Evolutionary conservation across 345 rosid species (phyloP).

Genomic region (Bruguiera gymnorhiza): DNA sequence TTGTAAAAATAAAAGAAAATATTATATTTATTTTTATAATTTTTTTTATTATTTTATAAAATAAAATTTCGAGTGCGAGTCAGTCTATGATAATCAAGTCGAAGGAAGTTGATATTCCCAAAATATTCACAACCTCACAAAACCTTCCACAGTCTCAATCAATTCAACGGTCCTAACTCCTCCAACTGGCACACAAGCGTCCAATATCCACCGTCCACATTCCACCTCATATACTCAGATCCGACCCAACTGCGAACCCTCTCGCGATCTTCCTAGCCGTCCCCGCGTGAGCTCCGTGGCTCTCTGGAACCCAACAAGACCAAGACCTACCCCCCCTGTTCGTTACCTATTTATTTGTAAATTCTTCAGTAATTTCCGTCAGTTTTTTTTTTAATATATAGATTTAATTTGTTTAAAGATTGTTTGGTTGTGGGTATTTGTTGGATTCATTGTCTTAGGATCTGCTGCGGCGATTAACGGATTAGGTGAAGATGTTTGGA

Average conservation of each 20-base stretch:
- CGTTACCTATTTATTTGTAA: not conserved
- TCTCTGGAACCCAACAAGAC: slow-evolving; percentile 8
- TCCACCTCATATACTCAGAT: not conserved
- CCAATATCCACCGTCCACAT: slow-evolving; percentile 27
- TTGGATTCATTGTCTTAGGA: not conserved
- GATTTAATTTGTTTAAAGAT: not conserved
- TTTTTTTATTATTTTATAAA: no score
- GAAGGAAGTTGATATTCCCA: no score
- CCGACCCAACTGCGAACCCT: not conserved
- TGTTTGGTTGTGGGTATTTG: not conserved
- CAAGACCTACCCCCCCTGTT: not conserved
- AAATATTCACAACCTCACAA: no score
- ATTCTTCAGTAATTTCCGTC: not conserved
- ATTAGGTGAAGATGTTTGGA: slow-evolving; percentile 43
- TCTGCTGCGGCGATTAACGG: not conserved
- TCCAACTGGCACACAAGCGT: no score
- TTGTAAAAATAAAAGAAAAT: no score
- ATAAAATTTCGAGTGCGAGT: no score
- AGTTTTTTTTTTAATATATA: not conserved
- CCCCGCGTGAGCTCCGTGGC: slow-evolving; percentile 7
- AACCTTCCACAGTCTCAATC: no score
- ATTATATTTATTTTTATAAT: no score
- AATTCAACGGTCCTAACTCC: no score
- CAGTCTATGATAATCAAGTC: no score
- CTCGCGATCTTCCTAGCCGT: slow-evolving; percentile 11